Evolutionary conservation across 108 stramenopile species (phyloP).

Genomic region (Hondaea fermentalgiana): DNA sequence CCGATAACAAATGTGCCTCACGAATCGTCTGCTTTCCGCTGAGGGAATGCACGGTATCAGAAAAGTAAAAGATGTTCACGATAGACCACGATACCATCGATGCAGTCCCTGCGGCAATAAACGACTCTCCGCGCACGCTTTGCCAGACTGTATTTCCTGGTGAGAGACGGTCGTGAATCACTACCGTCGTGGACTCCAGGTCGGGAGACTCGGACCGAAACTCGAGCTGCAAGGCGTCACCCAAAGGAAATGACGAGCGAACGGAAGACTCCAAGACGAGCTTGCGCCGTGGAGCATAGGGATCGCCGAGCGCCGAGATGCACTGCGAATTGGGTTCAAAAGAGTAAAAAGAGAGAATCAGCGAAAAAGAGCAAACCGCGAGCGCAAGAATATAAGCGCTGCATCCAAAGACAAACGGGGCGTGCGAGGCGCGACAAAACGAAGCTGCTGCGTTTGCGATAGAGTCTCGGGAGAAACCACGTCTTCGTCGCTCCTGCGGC

Average conservation of each 20-base stretch:
- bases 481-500: no score
- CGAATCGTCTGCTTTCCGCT: neutral
- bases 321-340: conserved; percentile 8
- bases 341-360: neutral
- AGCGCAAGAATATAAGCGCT: neutral
- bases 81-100: neutral
- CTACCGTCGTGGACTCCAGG: neutral
- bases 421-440: neutral
- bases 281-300: neutral
- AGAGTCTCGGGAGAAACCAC: no score
- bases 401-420: conserved; percentile 2
- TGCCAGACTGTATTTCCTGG: neutral
- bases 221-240: neutral
- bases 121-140: neutral
- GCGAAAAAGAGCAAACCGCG: neutral
- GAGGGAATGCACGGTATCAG: neutral
- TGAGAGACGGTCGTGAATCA: neutral
- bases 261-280: neutral
- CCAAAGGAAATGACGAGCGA: neutral
- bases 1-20: neutral
- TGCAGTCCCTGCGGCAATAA: neutral
- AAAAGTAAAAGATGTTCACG: neutral
- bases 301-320: neutral
- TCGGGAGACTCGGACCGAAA: neutral
- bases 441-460: neutral